Conservation (phyloP, 139 green algal genomes). For the Edaphochlamys debaryana region DNA sequence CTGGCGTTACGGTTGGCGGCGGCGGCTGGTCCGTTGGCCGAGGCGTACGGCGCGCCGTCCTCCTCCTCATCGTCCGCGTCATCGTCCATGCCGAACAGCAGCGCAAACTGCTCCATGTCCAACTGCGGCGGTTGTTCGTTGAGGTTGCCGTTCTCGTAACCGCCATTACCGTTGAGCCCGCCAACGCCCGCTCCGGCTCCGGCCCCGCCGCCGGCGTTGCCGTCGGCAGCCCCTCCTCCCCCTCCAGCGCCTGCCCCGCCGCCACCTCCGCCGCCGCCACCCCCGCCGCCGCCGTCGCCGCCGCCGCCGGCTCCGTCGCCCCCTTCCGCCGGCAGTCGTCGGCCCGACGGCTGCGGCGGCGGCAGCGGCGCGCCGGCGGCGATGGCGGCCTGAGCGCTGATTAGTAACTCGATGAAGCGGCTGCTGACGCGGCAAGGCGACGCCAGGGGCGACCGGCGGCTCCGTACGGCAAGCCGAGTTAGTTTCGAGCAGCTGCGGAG, state of each 20-base stretch:
- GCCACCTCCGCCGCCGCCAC: no score
- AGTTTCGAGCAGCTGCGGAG: slow-evolving; percentile 11
- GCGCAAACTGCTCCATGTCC: not conserved
- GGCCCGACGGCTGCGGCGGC: not conserved
- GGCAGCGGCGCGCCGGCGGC: not conserved
- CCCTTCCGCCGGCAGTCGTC: not conserved
- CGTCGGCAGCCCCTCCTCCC: no score
- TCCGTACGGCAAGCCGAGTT: not conserved
- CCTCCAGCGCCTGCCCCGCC: no score
- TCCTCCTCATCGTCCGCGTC: not conserved
- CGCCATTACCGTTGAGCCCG: not conserved
- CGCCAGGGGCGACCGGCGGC: slow-evolving; percentile 5
- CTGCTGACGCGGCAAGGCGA: not conserved
- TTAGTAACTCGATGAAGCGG: not conserved
- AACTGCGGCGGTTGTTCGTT: no score
- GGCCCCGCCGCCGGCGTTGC: no score
- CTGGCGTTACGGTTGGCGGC: no score
- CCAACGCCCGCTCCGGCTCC: no score
- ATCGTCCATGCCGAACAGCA: not conserved
- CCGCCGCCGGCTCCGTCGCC: not conserved
- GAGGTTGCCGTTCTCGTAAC: not conserved
- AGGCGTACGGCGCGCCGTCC: no score
- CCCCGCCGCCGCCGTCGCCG: no score
- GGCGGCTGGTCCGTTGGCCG: not conserved
- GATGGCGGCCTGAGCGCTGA: not conserved